Evolutionary conservation across 2,329 filamentous ascomycete genomes (phyloP).

Genomic region (Ilyonectria destructans): DNA sequence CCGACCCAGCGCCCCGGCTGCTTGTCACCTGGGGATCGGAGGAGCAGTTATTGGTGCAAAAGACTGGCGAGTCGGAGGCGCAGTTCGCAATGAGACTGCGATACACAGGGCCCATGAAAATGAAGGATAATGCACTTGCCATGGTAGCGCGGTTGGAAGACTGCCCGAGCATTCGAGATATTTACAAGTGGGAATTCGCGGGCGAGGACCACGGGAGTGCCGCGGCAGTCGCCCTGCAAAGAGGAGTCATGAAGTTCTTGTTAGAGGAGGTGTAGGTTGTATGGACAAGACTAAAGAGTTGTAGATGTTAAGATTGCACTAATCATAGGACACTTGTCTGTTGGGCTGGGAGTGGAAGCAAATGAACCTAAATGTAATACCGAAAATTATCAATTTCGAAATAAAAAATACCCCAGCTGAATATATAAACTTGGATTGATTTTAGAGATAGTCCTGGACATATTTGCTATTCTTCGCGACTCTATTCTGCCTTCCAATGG

Average conservation of each 20-base stretch:
- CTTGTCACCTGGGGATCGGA: conserved; percentile 53
- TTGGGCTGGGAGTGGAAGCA: background rate
- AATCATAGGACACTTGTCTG: background rate
- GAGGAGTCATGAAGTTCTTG: conserved; percentile 42
- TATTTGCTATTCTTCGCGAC: background rate
- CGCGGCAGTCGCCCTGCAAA: conserved; percentile 40
- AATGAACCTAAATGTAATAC: too few relatives aligned
- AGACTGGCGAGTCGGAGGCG: conserved; percentile 50
- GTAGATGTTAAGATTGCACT: background rate
- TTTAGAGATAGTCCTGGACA: background rate
- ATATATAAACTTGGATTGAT: background rate
- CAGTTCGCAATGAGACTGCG: conserved; percentile 48
- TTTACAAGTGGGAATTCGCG: conserved; percentile 48
- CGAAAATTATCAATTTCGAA: too few relatives aligned
- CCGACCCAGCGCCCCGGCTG: conserved; percentile 47
- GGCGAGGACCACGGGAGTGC: conserved; percentile 49
- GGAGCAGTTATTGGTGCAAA: conserved; percentile 51
- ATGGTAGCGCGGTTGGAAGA: conserved; percentile 41
- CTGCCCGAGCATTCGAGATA: conserved; percentile 35
- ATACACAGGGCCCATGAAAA: conserved; percentile 37
- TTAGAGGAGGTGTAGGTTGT: conserved; percentile 6
- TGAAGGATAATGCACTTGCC: conserved; percentile 41
- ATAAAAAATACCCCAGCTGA: background rate
- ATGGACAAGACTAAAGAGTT: background rate
- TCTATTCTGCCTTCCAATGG: conserved; percentile 57